Percentiles rank a stretch among this genome's conserved stretches.
phyloP scores from a whole-genome alignment of 2,329 filamentous ascomycete species.

The Capronia epimyces region DNA sequence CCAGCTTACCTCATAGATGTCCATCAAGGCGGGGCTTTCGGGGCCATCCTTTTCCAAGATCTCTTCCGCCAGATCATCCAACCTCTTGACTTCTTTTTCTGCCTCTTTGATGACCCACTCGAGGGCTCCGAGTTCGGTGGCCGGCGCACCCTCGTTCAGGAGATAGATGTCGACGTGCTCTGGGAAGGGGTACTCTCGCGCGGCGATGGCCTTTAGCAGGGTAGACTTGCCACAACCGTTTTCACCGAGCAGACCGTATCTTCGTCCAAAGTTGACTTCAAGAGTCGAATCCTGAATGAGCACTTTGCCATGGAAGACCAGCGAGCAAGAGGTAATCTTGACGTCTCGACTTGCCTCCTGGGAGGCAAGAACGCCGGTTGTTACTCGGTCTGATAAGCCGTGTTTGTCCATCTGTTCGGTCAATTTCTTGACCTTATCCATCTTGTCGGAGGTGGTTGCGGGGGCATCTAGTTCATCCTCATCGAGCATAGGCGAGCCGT shows the following conservation, averaged over 20 bases:
- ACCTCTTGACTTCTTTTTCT: conserved; percentile 81
- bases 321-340: conserved; percentile 87
- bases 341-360: conserved; percentile 81
- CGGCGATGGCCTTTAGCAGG: conserved; percentile 88
- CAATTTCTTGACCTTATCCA: conserved; percentile 78
- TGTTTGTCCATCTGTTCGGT: conserved; percentile 92
- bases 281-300: conserved; percentile 90
- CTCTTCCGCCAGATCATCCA: conserved; percentile 83
- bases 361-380: conserved; percentile 90
- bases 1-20: conserved; percentile 87
- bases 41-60: conserved; percentile 88
- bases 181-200: conserved; percentile 91
- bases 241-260: conserved; percentile 93
- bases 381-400: conserved; percentile 94
- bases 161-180: conserved; percentile 98
- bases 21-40: conserved; percentile 82
- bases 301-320: conserved; percentile 97
- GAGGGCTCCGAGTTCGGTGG: conserved; percentile 79
- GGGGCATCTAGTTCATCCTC: conserved; percentile 57
- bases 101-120: conserved; percentile 97
- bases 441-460: conserved; percentile 65
- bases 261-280: conserved; percentile 85
- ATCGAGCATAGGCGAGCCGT: conserved; percentile 56
- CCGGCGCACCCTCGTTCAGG: conserved; percentile 91
- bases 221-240: conserved; percentile 99